Base-by-base conservation (phyloP, 2,329 filamentous ascomycete species). In the Dichotomopilus funicola region DNA sequence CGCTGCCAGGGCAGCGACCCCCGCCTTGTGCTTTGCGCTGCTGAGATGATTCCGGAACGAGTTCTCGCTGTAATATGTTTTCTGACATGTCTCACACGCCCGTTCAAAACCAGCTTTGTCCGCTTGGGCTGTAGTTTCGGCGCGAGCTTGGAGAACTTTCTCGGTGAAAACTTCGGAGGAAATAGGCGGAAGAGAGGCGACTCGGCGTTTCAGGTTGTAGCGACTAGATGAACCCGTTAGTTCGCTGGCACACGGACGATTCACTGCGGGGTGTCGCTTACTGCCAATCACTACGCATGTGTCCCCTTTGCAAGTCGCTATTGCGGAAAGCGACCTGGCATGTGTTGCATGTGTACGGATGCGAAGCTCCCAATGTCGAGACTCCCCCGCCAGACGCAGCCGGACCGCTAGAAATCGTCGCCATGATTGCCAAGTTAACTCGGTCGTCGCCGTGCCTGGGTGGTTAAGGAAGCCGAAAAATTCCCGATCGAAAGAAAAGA, bases 251-350 rank as follows among this genome's bases (percentile, higher is more conserved):
- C 27, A 12, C 36, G 19, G 40, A 47, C 19, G 40, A 36, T 19
- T 11, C 6, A 47, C 27, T 6, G 6, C 35, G 11, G 13, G 40
- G 13, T 56, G 54, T 53, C 5, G 85, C 89, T 75, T 80, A 94
- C 88, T 99, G 92, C 94, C 94, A 99, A 75, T 99, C 94, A 65
- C 87, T 94, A 72, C 94, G 91, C 94, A 99, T 99, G 70, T 99
- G 94, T 40, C 83, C 86, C 70, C 94, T 86, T 75, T 99, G 94
- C 55, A 95, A 80, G 69, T 97, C 92, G 70, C 89, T 91, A 68
- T 89, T 91, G 63, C 92, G 87, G 74, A 97, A 99, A 51, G 92
- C 94, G 64, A 99, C 91, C 71, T 96, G 90, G 70, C 94, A 99
- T 56, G 91, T 94, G 73, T 97, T 99, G 83, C 94, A 99, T 54